phyloP scores from a whole-genome alignment of 2,329 filamentous ascomycete genomes.

The Teratosphaeria gauchensis region DNA sequence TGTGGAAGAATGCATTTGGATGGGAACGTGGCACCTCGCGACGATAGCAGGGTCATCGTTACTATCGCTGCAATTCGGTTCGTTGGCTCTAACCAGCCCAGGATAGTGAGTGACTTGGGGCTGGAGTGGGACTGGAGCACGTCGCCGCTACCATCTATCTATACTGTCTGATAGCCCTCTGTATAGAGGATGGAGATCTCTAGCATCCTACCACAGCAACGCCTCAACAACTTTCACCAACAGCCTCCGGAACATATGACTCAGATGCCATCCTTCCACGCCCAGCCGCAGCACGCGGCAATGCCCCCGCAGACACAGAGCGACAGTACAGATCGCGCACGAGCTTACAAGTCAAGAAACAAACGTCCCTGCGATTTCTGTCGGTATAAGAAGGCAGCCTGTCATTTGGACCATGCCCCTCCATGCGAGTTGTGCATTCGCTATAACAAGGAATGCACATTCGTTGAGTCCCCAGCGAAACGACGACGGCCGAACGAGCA shows the following conservation, averaged over 20 bases:
- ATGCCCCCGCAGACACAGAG: slow-evolving; percentile 2
- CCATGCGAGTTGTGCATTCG: slow-evolving; percentile 36
- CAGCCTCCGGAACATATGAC: slow-evolving; percentile 6
- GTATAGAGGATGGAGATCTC: slow-evolving; percentile 6
- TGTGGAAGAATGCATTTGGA: background rate
- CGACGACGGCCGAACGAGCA: slow-evolving; percentile 22
- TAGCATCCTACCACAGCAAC: slow-evolving; percentile 6
- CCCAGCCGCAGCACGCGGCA: background rate
- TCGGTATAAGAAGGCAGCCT: slow-evolving; percentile 36
- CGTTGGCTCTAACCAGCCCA: background rate
- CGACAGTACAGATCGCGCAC: slow-evolving; percentile 18
- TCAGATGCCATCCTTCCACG: slow-evolving; percentile 12
- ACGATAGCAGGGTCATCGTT: background rate
- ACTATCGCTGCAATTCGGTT: background rate
- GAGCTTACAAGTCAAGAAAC: slow-evolving; percentile 28
- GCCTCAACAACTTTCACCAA: slow-evolving; percentile 1
- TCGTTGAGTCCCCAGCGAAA: slow-evolving; percentile 32
- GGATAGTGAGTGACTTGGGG: background rate
- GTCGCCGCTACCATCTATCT: background rate
- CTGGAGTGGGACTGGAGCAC: background rate
- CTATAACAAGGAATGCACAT: slow-evolving; percentile 36
- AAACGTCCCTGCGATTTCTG: slow-evolving; percentile 40
- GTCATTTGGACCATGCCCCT: slow-evolving; percentile 33
- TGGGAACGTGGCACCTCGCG: background rate
- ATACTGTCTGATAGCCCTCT: background rate